These are phyloP conservation scores for Psidium guajava DNA, from an alignment of 345 rosid genomes.

Conservation along the genomic window DNA sequence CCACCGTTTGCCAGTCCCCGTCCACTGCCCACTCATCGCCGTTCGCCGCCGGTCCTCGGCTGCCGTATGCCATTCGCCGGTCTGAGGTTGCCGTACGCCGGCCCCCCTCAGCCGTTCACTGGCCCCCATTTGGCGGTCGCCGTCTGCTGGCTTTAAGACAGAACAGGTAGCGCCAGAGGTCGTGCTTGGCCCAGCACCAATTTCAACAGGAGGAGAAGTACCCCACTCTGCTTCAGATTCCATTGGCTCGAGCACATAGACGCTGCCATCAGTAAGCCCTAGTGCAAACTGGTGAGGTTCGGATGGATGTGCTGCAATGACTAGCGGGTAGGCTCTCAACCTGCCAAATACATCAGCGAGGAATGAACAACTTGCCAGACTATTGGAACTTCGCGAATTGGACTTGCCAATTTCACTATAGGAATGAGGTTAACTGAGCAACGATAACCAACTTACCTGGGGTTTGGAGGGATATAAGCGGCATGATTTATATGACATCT, in stretches of 20 bases:
- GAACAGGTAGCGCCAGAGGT: conserved; percentile 21
- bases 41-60: too few relatives aligned
- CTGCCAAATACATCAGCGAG: conserved; percentile 13
- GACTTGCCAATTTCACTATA: too few relatives aligned
- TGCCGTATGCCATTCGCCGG: too few relatives aligned
- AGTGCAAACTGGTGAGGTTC: conserved; percentile 74
- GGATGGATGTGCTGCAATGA: conserved; percentile 60
- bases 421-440: too few relatives aligned
- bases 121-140: too few relatives aligned
- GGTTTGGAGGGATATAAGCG: conserved; percentile 59
- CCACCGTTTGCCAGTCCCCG: too few relatives aligned
- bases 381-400: too few relatives aligned
- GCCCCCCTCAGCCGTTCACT: too few relatives aligned
- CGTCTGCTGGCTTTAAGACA: too few relatives aligned
- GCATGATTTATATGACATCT: conserved; percentile 64
- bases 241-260: conserved; percentile 56
- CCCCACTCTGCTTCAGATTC: conserved; percentile 80
- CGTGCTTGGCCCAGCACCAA: conserved; percentile 48
- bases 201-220: conserved; percentile 50
- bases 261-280: conserved; percentile 64
- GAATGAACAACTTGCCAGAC: neutral
- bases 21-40: too few relatives aligned
- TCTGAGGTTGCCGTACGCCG: too few relatives aligned
- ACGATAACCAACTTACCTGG: conserved; percentile 25
- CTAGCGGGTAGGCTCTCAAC: conserved; percentile 55